Conservation (phyloP, 768 basidiomycete genomes). For the Phylloporus sp. region DNA sequence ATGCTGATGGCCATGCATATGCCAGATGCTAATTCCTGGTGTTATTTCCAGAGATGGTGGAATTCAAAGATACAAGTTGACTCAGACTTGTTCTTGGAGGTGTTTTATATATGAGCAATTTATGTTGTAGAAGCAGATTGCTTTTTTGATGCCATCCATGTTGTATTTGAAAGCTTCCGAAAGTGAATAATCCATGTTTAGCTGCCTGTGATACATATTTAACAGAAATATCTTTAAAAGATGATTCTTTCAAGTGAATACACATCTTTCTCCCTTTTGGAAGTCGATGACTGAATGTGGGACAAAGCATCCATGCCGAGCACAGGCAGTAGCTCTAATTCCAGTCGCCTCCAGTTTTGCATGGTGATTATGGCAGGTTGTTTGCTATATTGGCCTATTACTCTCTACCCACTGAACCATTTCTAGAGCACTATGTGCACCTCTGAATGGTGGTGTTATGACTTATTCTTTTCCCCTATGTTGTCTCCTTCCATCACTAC, state of each 20-base stretch:
- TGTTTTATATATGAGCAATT: slow-evolving; percentile 11
- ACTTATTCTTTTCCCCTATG: too few relatives aligned
- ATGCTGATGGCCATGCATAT: slow-evolving; percentile 22
- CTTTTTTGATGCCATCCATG: background rate
- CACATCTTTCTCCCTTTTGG: background rate
- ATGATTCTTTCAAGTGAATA: too few relatives aligned
- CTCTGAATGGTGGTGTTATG: too few relatives aligned
- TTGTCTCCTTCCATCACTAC: too few relatives aligned
- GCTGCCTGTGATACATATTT: background rate
- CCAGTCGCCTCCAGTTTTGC: background rate
- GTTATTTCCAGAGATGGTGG: background rate
- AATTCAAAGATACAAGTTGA: background rate
- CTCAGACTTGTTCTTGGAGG: background rate
- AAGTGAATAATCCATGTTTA: slow-evolving; percentile 9
- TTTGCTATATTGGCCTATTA: too few relatives aligned
- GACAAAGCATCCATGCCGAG: background rate
- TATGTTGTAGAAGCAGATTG: background rate
- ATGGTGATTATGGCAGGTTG: background rate
- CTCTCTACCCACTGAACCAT: too few relatives aligned
- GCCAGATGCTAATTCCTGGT: slow-evolving; percentile 20
- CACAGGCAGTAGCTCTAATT: background rate
- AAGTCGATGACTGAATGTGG: background rate
- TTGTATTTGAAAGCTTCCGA: background rate
- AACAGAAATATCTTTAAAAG: too few relatives aligned
- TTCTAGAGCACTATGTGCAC: too few relatives aligned